phyloP scores from a whole-genome alignment of 192 early-diverging fungal genomes.

The Coemansia sp. region DNA sequence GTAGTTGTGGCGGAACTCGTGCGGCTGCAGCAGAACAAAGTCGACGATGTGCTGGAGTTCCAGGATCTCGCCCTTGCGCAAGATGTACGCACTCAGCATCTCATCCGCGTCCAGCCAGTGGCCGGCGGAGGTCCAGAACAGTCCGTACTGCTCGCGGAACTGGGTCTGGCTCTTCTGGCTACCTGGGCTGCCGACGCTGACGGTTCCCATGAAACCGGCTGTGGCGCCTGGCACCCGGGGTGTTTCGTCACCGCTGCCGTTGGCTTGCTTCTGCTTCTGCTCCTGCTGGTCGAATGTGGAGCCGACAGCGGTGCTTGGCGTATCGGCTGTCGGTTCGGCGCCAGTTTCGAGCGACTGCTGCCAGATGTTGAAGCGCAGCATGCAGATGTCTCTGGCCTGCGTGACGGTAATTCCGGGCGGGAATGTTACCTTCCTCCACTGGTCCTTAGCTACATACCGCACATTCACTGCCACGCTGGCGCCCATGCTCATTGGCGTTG shows the following conservation, averaged over 20 bases:
- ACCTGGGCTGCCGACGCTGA: background rate
- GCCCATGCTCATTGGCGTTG: conserved; percentile 27
- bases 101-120: conserved; percentile 57
- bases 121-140: conserved; percentile 57
- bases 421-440: conserved; percentile 54
- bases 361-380: conserved; percentile 59
- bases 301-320: background rate
- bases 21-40: conserved; percentile 54
- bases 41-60: conserved; percentile 55
- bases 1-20: conserved; percentile 54
- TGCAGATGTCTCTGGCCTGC: conserved; percentile 56
- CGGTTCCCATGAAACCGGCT: conserved; percentile 22
- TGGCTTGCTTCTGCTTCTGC: background rate
- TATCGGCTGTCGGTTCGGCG: background rate
- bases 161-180: conserved; percentile 25
- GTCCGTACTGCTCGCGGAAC: conserved; percentile 55
- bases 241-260: background rate
- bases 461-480: conserved; percentile 50
- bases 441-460: conserved; percentile 56
- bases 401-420: conserved; percentile 55
- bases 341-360: conserved; percentile 33
- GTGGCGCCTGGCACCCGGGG: conserved; percentile 11
- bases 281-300: conserved; percentile 9
- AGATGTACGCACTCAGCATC: conserved; percentile 51
- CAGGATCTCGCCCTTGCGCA: conserved; percentile 51